Evolutionary conservation across 2,329 filamentous ascomycete species (phyloP), one percentile per base, ranked within the genome.

Genomic region (Colletotrichum musicola): DNA sequence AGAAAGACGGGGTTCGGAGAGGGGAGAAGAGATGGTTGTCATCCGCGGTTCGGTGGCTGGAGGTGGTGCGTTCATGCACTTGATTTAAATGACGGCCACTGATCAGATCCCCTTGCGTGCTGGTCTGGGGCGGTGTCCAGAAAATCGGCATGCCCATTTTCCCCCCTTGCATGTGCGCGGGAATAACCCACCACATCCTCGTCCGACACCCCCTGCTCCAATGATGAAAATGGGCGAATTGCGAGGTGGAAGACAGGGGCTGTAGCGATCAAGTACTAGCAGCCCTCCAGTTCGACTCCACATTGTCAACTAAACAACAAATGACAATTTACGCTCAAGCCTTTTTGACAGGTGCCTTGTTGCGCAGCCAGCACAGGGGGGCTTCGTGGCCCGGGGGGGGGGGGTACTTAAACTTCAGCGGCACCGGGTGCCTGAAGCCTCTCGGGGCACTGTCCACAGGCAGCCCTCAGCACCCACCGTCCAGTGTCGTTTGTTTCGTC

Each of bases 51-150:
- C 22, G 50, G n/a, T 22, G 30, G 44, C 13, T 42, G 51, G 16
- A n/a, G 59, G 44, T 46, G 40, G 58, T 25, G 50, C 38, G 57
- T 62, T 62, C 20, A 62, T 66, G 61, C 65, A 50, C 55, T 55
- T 56, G 42, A 60, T 46, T 22, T 56, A 66, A 69, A 61, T 42
- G 16, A 10, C 49, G 30, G 53, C 30, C 54, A 55, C 38, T 27
- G 22, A 35, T 30, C 6, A 35, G 30, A 9, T 35, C 54, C 65
- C 61, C 51, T 30, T 68, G 62, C 66, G 50, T 50, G 46, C 55
- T 44, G 55, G 62, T 40, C 22, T 38, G 35, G 61, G 62, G 66
- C 66, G 66, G 66, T 69, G 66, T 69, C 62, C 56, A 46, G 20
- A 27, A 38, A 40, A 38, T 14, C 30, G 50, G 46, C 47, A 38